Conservation (phyloP, 1,284 basidiomycete genomes). For the Ceraceosorus guamensis region DNA sequence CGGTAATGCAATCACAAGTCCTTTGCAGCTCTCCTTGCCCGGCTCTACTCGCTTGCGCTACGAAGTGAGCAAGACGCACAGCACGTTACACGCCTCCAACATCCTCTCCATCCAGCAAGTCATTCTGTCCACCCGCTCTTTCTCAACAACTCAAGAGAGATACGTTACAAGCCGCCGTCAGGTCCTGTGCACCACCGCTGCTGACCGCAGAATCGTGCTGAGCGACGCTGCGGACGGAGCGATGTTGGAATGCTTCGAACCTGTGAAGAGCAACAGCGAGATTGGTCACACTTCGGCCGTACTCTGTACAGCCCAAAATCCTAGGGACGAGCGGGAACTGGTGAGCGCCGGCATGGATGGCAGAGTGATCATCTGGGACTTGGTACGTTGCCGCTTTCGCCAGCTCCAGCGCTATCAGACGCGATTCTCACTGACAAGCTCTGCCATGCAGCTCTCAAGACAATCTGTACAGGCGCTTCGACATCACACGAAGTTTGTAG, state of each 20-base stretch:
- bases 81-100: slow-evolving; percentile 33
- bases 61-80: slow-evolving; percentile 15
- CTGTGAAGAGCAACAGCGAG: neutral
- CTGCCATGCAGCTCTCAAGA: no score
- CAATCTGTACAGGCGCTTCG: slow-evolving; percentile 24
- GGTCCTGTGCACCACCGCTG: slow-evolving; percentile 16
- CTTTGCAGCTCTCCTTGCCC: slow-evolving; percentile 14
- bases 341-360: slow-evolving; percentile 40
- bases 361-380: slow-evolving; percentile 37
- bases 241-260: slow-evolving; percentile 31
- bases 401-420: no score
- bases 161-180: neutral
- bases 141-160: slow-evolving; percentile 8
- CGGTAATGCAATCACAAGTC: no score
- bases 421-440: no score
- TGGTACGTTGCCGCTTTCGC: slow-evolving; percentile 15
- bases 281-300: slow-evolving; percentile 35
- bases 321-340: slow-evolving; percentile 21
- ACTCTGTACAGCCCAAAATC: slow-evolving; percentile 28
- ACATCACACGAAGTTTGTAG: slow-evolving; percentile 37
- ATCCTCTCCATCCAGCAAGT: slow-evolving; percentile 28
- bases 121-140: slow-evolving; percentile 14
- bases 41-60: slow-evolving; percentile 14
- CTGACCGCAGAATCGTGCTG: slow-evolving; percentile 36
- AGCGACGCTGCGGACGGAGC: slow-evolving; percentile 23